Conservation (phyloP, 495 filamentous ascomycete genomes). For the Acidomyces sp. region DNA sequence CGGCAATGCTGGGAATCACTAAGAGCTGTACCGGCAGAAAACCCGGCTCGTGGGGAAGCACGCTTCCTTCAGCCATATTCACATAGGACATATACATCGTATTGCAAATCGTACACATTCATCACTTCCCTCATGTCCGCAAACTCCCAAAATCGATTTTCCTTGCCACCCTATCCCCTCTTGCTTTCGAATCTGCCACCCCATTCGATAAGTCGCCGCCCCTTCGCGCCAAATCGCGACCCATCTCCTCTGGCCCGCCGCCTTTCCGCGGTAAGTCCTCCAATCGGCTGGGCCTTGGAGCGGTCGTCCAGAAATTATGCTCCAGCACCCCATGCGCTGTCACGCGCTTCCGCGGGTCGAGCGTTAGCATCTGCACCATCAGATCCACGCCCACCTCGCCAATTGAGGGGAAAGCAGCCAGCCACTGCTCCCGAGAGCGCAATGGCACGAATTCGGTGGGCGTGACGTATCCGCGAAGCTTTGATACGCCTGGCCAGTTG, state of each 20-base stretch:
- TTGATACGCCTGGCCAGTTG: slow-evolving; percentile 86
- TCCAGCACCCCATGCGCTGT: slow-evolving; percentile 62
- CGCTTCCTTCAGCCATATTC: too few relatives aligned
- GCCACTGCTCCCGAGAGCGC: slow-evolving; percentile 53
- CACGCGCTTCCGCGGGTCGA: slow-evolving; percentile 74
- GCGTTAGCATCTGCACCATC: slow-evolving; percentile 66
- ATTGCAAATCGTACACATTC: too few relatives aligned
- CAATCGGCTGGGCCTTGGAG: slow-evolving; percentile 73
- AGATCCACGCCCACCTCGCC: slow-evolving; percentile 75
- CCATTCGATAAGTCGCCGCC: slow-evolving; percentile 51
- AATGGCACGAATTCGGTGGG: slow-evolving; percentile 42
- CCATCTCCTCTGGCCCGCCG: slow-evolving; percentile 59
- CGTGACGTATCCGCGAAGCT: slow-evolving; percentile 59
- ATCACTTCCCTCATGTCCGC: slow-evolving; percentile 34
- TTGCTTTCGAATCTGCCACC: slow-evolving; percentile 45
- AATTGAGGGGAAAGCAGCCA: slow-evolving; percentile 57
- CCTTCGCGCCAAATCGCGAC: slow-evolving; percentile 66
- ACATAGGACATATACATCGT: too few relatives aligned
- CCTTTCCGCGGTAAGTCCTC: slow-evolving; percentile 65
- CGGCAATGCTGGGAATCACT: too few relatives aligned
- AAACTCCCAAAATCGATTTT: slow-evolving; percentile 68
- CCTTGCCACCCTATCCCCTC: slow-evolving; percentile 62
- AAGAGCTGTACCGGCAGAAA: too few relatives aligned
- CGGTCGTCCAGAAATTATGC: slow-evolving; percentile 74
- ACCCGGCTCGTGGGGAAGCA: too few relatives aligned